phyloP scores from a whole-genome alignment of 2,329 filamentous ascomycete species.

The Hymenotorrendiella dingleyae region DNA sequence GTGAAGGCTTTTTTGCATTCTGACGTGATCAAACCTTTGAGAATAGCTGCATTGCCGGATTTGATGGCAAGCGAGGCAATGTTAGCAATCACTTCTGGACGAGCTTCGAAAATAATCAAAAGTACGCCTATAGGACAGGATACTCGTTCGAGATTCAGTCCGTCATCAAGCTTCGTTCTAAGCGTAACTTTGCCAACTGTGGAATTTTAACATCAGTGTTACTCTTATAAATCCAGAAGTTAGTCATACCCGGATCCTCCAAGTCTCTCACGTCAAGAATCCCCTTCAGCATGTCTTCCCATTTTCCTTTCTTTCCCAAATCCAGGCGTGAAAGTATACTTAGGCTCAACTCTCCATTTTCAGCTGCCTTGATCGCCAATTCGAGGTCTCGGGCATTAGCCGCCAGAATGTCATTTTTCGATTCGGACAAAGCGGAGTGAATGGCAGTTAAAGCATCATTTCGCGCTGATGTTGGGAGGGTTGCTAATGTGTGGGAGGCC shows the following conservation, averaged over 20 bases:
- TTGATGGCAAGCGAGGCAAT: constrained; percentile 95
- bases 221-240: constrained; percentile 1
- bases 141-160: constrained; percentile 76
- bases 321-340: constrained; percentile 87
- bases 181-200: constrained; percentile 78
- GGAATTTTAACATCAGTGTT: constrained; percentile 7
- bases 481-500: constrained; percentile 77
- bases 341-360: constrained; percentile 68
- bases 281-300: constrained; percentile 94
- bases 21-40: constrained; percentile 62
- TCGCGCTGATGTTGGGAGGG: constrained; percentile 67
- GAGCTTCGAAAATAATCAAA: constrained; percentile 95
- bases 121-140: constrained; percentile 96
- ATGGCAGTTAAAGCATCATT: constrained; percentile 83
- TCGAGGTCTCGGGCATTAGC: constrained; percentile 83
- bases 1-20: not conserved
- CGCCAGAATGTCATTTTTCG: constrained; percentile 70
- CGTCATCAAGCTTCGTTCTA: constrained; percentile 80
- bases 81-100: constrained; percentile 96
- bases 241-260: constrained; percentile 67
- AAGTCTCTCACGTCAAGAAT: constrained; percentile 82
- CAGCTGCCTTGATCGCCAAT: constrained; percentile 65
- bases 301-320: constrained; percentile 81
- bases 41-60: constrained; percentile 91
- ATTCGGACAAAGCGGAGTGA: constrained; percentile 64